Evolutionary conservation across 495 filamentous ascomycete species (phyloP), one percentile per base, ranked within the genome.

Genomic region (Schizothecium vesticola): DNA sequence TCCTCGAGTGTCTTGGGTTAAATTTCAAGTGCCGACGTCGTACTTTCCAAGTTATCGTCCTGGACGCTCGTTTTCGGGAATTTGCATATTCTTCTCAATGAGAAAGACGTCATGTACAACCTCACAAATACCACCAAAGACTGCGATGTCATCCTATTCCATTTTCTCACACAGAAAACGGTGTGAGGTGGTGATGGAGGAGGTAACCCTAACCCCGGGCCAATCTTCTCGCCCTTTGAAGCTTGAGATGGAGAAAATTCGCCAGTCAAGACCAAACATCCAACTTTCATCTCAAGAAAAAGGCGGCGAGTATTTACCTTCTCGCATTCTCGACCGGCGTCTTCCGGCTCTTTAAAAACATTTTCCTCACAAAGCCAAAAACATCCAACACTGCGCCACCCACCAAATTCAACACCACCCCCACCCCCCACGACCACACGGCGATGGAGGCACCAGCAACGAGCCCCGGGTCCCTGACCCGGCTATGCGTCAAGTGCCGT

Each of bases 401-500:
- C 1, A 19, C 11, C 33, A n/a, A 19, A 51, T 5, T 51, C 43
- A 51, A 7, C 43, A 51, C 43, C 43, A 51, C 43, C 43, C 43
- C 43, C 43, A 51, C 36, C 31, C 31, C 28, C 28, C 33, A 43
- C 33, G 13, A 51, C 43, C 43, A 36, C 21, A 51, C 56, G 56
- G 33, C 51, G 36, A 70, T 65, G 58, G 65, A 67, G 25, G 63
- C 56, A 60, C 61, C 36, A 16, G 9, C 66, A 28, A 9, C 68
- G 21, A 9, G 28, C 13, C 16, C 31, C 3, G 68, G 22, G 64
- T 64, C 69, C 29, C 65, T 62, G 61, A 63, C 65, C 63, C 67
- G 67, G 22, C 72, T 31, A 16, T 76, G 74, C 33, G 55, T 58
- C 29, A 76, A 76, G 60, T 76, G 74, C 61, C 59, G 61, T 7